Base-by-base conservation (phyloP, 2,329 filamentous ascomycete genomes). In the Trichoderma oligosporum region DNA sequence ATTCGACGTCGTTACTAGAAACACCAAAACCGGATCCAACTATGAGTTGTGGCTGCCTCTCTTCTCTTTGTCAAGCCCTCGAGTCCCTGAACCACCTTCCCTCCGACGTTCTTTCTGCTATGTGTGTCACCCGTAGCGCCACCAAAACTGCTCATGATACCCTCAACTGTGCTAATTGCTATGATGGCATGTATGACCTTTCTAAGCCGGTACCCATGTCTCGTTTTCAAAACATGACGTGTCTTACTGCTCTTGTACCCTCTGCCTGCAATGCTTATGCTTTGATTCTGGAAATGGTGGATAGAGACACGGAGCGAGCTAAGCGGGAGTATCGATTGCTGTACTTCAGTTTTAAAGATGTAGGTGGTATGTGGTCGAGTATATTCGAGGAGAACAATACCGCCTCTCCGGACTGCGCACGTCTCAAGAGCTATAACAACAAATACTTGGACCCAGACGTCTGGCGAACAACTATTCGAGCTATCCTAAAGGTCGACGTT, bases 251-350 rank as follows among this genome's bases (percentile, higher is more conserved):
- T 2, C 74, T 86, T 27, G 71, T 86, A 3, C 82, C 82, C 1
- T 79, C 80, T 7, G 76, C 82, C 42, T 81, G 78, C 53, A 79
- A 83, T 65, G 79, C 80, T 7, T 86, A 86, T 71, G 75, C 74
- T 55, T 71, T 69, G 25, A 80, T 86, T 45, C 71, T 86, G 11
- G 68, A 71, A 47, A 75, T 82, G 70, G 73, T 85, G 7, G 82
- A 86, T 60, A 66, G 66, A n/a, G 79, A 83, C 63, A 71, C 77
- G 0, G 70, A 72, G 1, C 66, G 63, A 1, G 82, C 82, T 9
- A 71, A 72, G 39, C 66, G 68, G 4, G 73, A 77, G 31, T 69
- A 70, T 2, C 70, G 74, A 14, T 72, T 68, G 5, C 65, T 83
- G 7, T 66, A 67, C 46, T 81, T 84, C 61, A 68, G 70, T 3